A percentile compares a stretch with the other conserved stretches of the same genome.
These are phyloP conservation scores for Bolboschoenus planiculmis DNA, from an alignment of 176 grass and related monocot species.

Conservation along the genomic window DNA sequence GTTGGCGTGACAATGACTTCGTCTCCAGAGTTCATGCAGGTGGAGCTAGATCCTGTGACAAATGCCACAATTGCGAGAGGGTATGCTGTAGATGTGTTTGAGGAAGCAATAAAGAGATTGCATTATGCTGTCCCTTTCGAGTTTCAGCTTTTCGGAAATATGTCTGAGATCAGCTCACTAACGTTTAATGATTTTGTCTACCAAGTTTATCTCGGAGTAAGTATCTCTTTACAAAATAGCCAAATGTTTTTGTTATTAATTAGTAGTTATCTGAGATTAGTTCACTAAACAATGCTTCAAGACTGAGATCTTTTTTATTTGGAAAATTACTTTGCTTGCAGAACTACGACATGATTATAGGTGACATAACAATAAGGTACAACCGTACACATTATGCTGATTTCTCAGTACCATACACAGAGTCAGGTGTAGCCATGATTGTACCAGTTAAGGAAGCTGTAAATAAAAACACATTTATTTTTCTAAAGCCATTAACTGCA, in stretches of 20 bases:
- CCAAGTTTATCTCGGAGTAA: conserved; percentile 38
- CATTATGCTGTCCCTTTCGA: conserved; percentile 33
- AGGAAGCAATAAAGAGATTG: conserved; percentile 27
- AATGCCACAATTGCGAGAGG: conserved; percentile 6
- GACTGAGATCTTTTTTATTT: background rate
- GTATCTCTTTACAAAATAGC: background rate
- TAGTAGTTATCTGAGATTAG: too few relatives aligned
- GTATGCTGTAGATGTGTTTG: conserved; percentile 30
- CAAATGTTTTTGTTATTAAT: background rate
- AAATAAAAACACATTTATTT: conserved; percentile 36
- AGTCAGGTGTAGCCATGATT: conserved; percentile 42
- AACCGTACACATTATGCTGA: conserved; percentile 33
- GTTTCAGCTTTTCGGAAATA: conserved; percentile 18
- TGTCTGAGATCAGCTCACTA: background rate
- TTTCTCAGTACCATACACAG: conserved; percentile 43
- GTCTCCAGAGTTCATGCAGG: conserved; percentile 25
- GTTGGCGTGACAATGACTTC: conserved; percentile 26
- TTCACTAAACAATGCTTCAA: background rate
- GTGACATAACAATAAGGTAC: conserved; percentile 50
- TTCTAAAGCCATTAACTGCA: conserved; percentile 46
- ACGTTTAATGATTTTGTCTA: conserved; percentile 36
- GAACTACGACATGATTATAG: conserved; percentile 36
- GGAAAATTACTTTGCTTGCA: background rate
- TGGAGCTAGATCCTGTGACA: conserved; percentile 17
- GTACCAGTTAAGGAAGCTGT: conserved; percentile 25